Percentiles rank a stretch among this genome's conserved stretches.
Evolutionary conservation across 768 basidiomycete genomes (phyloP).

Genomic region (Mycena kentingensis): DNA sequence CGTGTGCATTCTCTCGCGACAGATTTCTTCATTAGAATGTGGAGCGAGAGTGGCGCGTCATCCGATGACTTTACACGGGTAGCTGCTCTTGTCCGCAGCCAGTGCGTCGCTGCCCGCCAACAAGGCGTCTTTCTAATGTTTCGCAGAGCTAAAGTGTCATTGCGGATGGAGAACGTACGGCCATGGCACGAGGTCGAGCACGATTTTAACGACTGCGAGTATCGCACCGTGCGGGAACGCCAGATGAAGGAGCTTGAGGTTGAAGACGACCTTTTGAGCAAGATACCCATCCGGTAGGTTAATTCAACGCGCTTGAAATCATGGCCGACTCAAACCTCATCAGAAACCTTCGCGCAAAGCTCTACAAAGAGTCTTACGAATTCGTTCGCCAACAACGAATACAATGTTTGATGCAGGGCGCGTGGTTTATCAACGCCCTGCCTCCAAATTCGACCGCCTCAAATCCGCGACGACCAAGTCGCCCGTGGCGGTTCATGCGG

Average conservation of each 20-base stretch:
- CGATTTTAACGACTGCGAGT: conserved; percentile 80
- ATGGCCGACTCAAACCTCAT: background rate
- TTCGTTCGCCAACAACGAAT: conserved; percentile 89
- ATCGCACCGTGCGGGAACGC: conserved; percentile 80
- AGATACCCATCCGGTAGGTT: conserved; percentile 80
- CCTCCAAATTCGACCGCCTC: conserved; percentile 48
- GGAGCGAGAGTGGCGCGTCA: conserved; percentile 84
- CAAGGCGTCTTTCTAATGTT: conserved; percentile 7
- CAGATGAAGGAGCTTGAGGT: conserved; percentile 90
- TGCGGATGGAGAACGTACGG: conserved; percentile 72
- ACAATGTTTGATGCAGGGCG: conserved; percentile 84
- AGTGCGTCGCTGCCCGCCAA: conserved; percentile 52
- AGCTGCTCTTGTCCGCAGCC: conserved; percentile 76
- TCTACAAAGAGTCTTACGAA: conserved; percentile 89
- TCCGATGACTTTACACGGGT: conserved; percentile 77
- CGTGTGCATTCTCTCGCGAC: conserved; percentile 80
- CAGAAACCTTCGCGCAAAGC: conserved; percentile 80
- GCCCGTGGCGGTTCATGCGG: conserved; percentile 86
- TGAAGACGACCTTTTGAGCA: conserved; percentile 85
- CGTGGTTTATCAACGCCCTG: conserved; percentile 88
- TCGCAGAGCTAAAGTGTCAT: conserved; percentile 70
- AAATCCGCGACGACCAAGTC: conserved; percentile 56
- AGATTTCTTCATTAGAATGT: conserved; percentile 90
- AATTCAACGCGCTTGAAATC: conserved; percentile 2
- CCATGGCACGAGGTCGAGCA: conserved; percentile 84